Percentiles rank a stretch among this genome's conserved stretches.
phyloP scores from a whole-genome alignment of 768 basidiomycete species.

The Boletus sp. region DNA sequence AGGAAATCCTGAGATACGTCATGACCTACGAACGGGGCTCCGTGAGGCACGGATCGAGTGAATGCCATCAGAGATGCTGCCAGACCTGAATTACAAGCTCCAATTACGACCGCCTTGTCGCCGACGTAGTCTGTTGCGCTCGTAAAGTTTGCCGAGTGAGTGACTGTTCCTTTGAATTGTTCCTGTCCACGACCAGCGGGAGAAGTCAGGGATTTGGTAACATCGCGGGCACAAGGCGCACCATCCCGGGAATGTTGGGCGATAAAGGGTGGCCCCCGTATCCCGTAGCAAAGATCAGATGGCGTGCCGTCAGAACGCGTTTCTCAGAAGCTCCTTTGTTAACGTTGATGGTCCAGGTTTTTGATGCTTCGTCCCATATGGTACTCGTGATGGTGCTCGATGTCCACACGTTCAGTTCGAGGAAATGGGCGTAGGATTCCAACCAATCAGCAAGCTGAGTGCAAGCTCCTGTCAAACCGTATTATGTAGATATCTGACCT shows the following conservation, averaged over 20 bases:
- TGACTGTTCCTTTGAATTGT: conserved; percentile 45
- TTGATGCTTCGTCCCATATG: conserved; percentile 34
- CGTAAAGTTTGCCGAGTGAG: conserved; percentile 49
- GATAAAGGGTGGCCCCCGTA: conserved; percentile 41
- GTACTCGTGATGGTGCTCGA: conserved; percentile 38
- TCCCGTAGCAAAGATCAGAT: conserved; percentile 54
- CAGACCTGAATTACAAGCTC: conserved; percentile 53
- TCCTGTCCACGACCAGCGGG: conserved; percentile 25
- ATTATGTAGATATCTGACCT: not conserved
- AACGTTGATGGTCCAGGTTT: conserved; percentile 42
- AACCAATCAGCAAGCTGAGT: conserved; percentile 55
- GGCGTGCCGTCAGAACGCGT: conserved; percentile 39
- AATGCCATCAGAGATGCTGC: not conserved
- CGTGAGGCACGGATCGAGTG: not conserved
- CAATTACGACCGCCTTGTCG: conserved; percentile 62
- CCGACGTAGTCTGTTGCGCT: conserved; percentile 45
- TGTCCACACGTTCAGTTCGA: conserved; percentile 61
- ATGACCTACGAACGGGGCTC: conserved; percentile 13
- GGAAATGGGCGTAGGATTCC: conserved; percentile 50
- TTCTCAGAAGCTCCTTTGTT: conserved; percentile 26
- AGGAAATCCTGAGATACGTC: conserved; percentile 33
- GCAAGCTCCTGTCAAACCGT: not conserved
- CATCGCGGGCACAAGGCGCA: not conserved
- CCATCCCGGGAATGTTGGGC: conserved; percentile 32
- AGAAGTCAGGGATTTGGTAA: not conserved